These are phyloP conservation scores for Penicillium cinerascens DNA, from an alignment of 495 filamentous ascomycete genomes.

Conservation along the genomic window DNA sequence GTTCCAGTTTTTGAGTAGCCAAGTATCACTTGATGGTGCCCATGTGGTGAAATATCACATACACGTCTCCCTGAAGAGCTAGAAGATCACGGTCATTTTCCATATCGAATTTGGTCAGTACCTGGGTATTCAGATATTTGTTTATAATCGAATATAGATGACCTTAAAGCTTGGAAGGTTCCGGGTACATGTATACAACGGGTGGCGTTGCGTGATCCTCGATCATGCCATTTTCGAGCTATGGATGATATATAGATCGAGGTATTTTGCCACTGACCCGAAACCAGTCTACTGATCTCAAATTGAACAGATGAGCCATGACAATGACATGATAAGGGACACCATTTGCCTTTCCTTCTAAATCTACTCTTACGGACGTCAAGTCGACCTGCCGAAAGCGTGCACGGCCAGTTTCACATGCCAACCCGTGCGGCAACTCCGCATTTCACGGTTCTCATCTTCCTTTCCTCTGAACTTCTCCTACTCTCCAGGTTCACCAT, in stretches of 20 bases:
- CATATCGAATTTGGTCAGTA: background rate
- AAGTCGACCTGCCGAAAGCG: background rate
- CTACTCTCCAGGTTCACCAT: slow-evolving; percentile 10
- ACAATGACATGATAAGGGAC: background rate
- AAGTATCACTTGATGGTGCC: background rate
- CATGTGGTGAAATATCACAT: background rate
- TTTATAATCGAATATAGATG: background rate
- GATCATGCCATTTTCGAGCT: background rate
- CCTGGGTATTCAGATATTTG: background rate
- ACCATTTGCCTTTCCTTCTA: background rate
- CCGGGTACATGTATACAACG: too few species aligned
- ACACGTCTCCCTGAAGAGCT: too few species aligned
- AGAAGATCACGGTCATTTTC: too few species aligned
- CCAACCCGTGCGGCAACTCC: slow-evolving; percentile 24
- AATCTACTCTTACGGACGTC: background rate
- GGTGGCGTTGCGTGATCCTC: background rate
- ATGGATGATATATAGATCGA: background rate
- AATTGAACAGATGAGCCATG: background rate
- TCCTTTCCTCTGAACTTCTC: slow-evolving; percentile 4
- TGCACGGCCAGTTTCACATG: slow-evolving; percentile 25
- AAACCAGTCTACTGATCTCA: background rate
- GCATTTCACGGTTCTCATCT: slow-evolving; percentile 18
- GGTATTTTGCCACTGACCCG: background rate
- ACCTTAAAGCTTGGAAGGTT: background rate
- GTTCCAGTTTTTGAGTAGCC: background rate